These are phyloP conservation scores for Sinapis alba DNA, from an alignment of 441 rosid species.

Conservation along the genomic window DNA sequence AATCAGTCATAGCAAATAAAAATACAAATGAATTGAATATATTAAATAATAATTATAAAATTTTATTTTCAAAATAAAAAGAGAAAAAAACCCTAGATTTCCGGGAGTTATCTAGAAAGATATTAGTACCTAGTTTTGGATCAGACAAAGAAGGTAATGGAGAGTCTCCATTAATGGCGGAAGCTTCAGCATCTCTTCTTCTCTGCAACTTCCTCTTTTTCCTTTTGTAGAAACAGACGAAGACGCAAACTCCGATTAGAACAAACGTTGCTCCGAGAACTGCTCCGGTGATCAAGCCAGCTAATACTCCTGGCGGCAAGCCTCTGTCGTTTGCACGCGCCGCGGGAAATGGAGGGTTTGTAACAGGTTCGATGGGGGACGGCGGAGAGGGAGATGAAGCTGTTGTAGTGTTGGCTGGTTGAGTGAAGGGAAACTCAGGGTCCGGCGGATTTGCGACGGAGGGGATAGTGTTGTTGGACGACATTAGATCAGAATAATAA, in stretches of 20 bases:
- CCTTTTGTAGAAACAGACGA: conserved; percentile 41
- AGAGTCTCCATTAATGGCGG: conserved; percentile 22
- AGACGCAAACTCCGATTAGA: conserved; percentile 52
- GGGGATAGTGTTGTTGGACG: conserved; percentile 2
- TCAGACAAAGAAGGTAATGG: conserved; percentile 12
- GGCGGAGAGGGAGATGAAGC: neutral
- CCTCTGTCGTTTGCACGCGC: neutral
- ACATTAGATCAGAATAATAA: neutral
- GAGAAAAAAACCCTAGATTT: conserved; percentile 30
- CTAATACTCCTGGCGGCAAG: conserved; percentile 23
- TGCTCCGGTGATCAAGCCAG: conserved; percentile 48
- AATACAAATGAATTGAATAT: conserved; percentile 24
- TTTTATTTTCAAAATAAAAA: neutral
- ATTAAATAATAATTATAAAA: neutral
- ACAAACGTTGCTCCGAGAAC: conserved; percentile 57
- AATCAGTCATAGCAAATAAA: conserved; percentile 8
- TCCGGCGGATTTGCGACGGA: neutral
- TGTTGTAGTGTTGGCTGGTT: neutral
- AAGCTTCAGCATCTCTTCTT: conserved; percentile 39
- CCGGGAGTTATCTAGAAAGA: conserved; percentile 1
- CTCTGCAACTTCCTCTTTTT: conserved; percentile 43
- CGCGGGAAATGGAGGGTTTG: neutral
- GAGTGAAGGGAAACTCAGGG: neutral
- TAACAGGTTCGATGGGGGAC: neutral
- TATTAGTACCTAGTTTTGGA: conserved; percentile 18